Conservation (phyloP, 345 rosid genomes). For the Nephelium lappaceum region DNA sequence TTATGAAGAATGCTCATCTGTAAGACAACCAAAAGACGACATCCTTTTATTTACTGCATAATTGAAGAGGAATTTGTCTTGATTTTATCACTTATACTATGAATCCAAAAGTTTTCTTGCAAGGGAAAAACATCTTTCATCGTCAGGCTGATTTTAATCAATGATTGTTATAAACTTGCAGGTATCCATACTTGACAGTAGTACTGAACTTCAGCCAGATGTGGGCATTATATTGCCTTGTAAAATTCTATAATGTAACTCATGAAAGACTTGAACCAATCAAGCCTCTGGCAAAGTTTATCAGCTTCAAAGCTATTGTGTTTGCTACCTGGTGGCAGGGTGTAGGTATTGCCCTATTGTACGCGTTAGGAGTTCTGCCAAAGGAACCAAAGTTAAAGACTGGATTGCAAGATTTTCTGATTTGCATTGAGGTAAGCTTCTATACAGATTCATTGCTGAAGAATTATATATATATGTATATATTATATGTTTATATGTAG, state of each 20-base stretch:
- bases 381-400: slow-evolving; percentile 53
- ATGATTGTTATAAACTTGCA: slow-evolving; percentile 29
- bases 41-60: not conserved
- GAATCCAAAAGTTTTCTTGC: not conserved
- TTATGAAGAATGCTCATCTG: no score
- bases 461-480: not conserved
- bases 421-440: slow-evolving; percentile 76
- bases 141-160: not conserved
- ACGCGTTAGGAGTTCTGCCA: slow-evolving; percentile 61
- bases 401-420: slow-evolving; percentile 76
- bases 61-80: not conserved
- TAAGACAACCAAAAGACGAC: no score
- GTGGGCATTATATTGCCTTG: slow-evolving; percentile 93
- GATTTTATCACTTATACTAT: no score
- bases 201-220: slow-evolving; percentile 91
- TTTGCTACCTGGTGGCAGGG: slow-evolving; percentile 99
- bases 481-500: not conserved
- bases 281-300: slow-evolving; percentile 81
- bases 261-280: slow-evolving; percentile 76
- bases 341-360: slow-evolving; percentile 68
- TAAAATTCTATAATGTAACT: slow-evolving; percentile 81
- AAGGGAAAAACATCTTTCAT: not conserved
- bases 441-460: not conserved
- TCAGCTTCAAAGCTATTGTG: slow-evolving; percentile 94
- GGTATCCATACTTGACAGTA: slow-evolving; percentile 76